Evolutionary conservation across 208 protist genomes (phyloP), one percentile per base, ranked within the genome.

Genomic region (Wallacemonas rigidus): DNA sequence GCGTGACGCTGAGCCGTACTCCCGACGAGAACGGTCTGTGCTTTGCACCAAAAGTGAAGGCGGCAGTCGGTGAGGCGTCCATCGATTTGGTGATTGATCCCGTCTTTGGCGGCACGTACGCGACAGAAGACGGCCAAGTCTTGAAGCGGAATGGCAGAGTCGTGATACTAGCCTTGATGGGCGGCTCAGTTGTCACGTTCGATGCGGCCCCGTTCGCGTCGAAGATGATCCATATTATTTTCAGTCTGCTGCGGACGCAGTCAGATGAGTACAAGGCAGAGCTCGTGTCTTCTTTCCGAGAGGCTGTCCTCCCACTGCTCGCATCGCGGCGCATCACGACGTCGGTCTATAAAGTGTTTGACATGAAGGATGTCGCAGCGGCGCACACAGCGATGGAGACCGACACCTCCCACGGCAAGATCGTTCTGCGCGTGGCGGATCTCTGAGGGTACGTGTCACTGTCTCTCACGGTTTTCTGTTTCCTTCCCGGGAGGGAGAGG

Each of bases 71-170:
- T 0, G 74, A 86, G 47, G 67, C 76, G 50, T 65, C 60, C 39
- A 79, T 93, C 39, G 77, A 96, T 67, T 63, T 88, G n/a, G 76
- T 96, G 40, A 71, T 96, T 14, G 92, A 96, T 68, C 83, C 88
- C 7, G 84, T 96, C n/a, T 92, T 91, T 77, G 92, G 92, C 1
- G 88, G 86, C 7, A 79, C 70, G 43, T 96, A 95, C 74, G 65
- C 90, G 41, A 65, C 40, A 15, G 85, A 93, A 50, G 79, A 95
- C 65, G 76, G 26, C 26, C 26, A 26, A 26, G 26, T 26, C 26
- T 26, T 26, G 26, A 26, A 26, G 26, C 26, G 26, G 26, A 26
- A 26, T 26, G 26, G 26, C 26, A 26, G 26, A 26, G 26, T 26
- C 26, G 26, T 26, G 26, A 26, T 26, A 26, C 26, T 26, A 26